Evolutionary conservation across 441 rosid genomes (phyloP).

Genomic region (Adansonia gregorii): DNA sequence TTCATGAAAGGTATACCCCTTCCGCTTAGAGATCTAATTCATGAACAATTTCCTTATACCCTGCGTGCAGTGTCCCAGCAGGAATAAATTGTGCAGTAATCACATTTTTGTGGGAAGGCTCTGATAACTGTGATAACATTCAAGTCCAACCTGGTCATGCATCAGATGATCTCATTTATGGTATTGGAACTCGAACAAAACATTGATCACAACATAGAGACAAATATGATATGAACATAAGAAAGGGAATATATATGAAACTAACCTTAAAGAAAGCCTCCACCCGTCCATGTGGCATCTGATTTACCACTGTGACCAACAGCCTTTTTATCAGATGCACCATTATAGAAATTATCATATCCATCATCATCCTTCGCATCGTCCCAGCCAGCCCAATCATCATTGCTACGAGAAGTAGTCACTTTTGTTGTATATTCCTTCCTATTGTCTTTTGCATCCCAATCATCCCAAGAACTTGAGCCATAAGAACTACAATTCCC

Average conservation of each 20-base stretch:
- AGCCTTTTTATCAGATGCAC: slow-evolving; percentile 51
- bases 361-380: slow-evolving; percentile 83
- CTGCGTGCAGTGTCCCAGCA: slow-evolving; percentile 4
- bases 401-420: slow-evolving; percentile 49
- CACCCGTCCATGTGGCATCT: slow-evolving; percentile 78
- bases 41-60: no score
- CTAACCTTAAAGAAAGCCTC: slow-evolving; percentile 43
- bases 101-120: slow-evolving; percentile 5
- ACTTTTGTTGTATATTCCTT: slow-evolving; percentile 52
- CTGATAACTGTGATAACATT: slow-evolving; percentile 9
- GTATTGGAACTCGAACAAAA: neutral
- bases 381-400: slow-evolving; percentile 92
- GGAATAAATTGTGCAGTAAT: slow-evolving; percentile 14
- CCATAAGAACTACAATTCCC: slow-evolving; percentile 46
- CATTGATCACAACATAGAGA: neutral
- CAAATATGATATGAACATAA: neutral
- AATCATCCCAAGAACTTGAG: slow-evolving; percentile 81
- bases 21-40: no score
- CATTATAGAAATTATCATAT: slow-evolving; percentile 55
- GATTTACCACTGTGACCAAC: slow-evolving; percentile 67
- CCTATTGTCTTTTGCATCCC: slow-evolving; percentile 60
- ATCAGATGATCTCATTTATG: slow-evolving; percentile 24
- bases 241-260: slow-evolving; percentile 33
- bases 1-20: slow-evolving; percentile 19
- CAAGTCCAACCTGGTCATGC: slow-evolving; percentile 27